Evolutionary conservation across 1,284 basidiomycete species (phyloP).

Genomic region (Naganishia sp.): DNA sequence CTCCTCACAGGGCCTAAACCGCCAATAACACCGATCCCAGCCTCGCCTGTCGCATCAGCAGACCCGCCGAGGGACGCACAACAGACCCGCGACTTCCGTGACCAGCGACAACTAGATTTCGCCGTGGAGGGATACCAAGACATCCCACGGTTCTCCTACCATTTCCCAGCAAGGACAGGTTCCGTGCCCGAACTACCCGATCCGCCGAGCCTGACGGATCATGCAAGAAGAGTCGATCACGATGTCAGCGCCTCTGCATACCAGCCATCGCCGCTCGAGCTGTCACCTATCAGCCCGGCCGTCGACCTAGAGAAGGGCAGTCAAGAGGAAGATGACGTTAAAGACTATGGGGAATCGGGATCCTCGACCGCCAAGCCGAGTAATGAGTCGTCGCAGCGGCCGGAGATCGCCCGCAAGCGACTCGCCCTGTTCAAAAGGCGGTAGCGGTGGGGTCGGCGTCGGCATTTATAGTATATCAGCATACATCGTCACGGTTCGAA

Average conservation of each 20-base stretch:
- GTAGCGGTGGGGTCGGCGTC: not conserved
- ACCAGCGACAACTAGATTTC: slow-evolving; percentile 21
- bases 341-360: not conserved
- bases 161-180: slow-evolving; percentile 15
- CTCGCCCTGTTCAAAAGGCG: not conserved
- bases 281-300: not conserved
- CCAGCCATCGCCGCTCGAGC: slow-evolving; percentile 4
- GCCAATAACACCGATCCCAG: not conserved
- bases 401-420: not conserved
- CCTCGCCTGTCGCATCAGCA: not conserved
- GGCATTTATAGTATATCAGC: too few relatives aligned
- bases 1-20: slow-evolving; percentile 4
- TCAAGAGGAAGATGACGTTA: not conserved
- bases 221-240: not conserved
- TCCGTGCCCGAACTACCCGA: not conserved
- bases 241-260: not conserved
- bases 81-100: not conserved
- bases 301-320: not conserved
- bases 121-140: slow-evolving; percentile 20
- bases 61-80: too few relatives aligned
- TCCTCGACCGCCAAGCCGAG: not conserved
- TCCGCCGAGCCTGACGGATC: slow-evolving; percentile 3
- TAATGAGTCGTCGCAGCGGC: not conserved
- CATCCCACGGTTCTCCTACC: slow-evolving; percentile 14
- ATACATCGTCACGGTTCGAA: too few relatives aligned